Base-by-base conservation (phyloP, 2,329 filamentous ascomycete genomes). In the Diatrype stigma region DNA sequence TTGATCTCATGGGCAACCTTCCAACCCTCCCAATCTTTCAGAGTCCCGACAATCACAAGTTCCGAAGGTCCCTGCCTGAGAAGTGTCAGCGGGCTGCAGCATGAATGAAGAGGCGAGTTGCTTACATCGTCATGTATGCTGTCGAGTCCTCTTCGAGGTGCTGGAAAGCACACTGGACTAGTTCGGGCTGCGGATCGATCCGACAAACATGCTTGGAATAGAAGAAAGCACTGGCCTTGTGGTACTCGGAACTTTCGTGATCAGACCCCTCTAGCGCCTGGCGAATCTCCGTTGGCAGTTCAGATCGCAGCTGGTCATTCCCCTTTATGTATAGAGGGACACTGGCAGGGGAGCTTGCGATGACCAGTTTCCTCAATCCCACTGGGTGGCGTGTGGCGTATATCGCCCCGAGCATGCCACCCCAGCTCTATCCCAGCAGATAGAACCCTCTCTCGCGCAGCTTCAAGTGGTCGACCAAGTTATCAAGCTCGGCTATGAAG, bases 331-430 rank as follows among this genome's bases (percentile, higher is more conserved):
- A 30, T 6, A 30, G 26, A 30, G 26, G 26, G 26, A 49, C 49
- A 46, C 50, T 56, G 30, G 56, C 56, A 7, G 53, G 45, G 2
- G 35, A 51, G 21, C 53, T 57, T 10, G 52, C 56, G 2, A 60
- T 50, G 8, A 60, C 46, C 21, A 57, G 22, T 19, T 50, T 57
- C 10, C 42, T 45, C 0, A 57, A 46, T 21, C 58, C 56, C 42
- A 6, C 12, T 11, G 56, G 56, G 5, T n/a, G 46, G 16, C 51
- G 44, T 11, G 53, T 28, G 3, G 58, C 40, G 14, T 16, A 37
- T 12, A 12, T 17, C 6, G 6, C 10, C 26, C 26, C 26, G 10
- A 30, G 26, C 26, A 30, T 44, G 22, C 22, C 40, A 14, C 40
- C 22, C 40, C 40, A 28, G 40, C 40, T 44, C 22, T 44, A 3